Evolutionary conservation across 768 basidiomycete genomes (phyloP), one percentile per base, ranked within the genome.

Genomic region (Nidularia pulvinata): DNA sequence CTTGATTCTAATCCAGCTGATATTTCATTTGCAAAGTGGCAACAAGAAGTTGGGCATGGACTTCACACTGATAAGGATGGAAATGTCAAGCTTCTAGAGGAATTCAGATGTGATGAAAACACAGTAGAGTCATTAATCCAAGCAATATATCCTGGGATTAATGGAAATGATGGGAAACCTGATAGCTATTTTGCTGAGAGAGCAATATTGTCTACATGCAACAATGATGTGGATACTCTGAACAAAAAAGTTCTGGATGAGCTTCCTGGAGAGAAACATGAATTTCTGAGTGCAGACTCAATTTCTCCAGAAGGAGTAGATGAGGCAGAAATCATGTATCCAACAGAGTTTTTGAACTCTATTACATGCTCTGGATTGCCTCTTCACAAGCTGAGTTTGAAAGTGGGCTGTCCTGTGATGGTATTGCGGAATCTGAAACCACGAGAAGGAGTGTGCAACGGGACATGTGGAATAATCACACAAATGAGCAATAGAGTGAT

Each of bases 21-120:
- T 47, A 50, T 44, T 36, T 51, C 57, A 1, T 77, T 71, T 69
- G 70, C 75, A 19, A 36, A 59, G 6, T 75, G 73, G 66, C 64
- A 75, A 6, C 53, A 74, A 6, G 63, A 74, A 11, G 61, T 67
- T 45, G 64, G 62, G 0, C 58, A 64, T 49, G 64, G 61, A 16
- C 22, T 46, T 3, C 35, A 52, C 19, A 51, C 48, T 22, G 50
- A 44, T 13, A 50, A 50, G 3, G 49, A 50, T 33, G 52, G 53
- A 22, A 46, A 19, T 13, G 47, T 33, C 4, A 55, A 55, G 6
- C 52, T 57, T 32, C 57, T 57, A n/a, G 13, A n/a, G 14, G 25
- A 46, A 10, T 10, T 46, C 14, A 30, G 25, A 2, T 30, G 25
- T 4, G 4, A n/a, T 30, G 10, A 11, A 46, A 11, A 46, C 25